phyloP scores from a whole-genome alignment of 768 basidiomycete species.

The Boletus barrowsii region DNA sequence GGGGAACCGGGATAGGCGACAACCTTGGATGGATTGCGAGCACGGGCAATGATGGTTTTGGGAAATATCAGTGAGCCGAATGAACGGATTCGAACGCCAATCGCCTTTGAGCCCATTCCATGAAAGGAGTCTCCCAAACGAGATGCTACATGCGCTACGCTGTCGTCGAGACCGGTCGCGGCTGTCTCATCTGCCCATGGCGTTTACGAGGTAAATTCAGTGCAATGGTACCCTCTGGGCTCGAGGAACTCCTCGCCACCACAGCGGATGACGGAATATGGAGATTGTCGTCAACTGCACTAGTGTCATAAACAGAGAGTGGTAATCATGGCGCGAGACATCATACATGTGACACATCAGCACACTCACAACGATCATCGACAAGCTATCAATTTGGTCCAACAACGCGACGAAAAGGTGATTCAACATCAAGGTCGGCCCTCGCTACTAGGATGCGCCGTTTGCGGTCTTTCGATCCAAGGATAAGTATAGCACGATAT shows the following conservation, averaged over 20 bases:
- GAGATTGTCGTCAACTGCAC: conserved; percentile 36
- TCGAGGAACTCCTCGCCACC: conserved; percentile 68
- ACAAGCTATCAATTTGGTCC: no score
- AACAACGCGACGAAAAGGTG: no score
- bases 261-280: conserved; percentile 93
- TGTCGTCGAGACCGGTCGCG: conserved; percentile 62
- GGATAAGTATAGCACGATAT: no score
- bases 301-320: background rate
- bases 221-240: no score
- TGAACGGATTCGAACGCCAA: background rate
- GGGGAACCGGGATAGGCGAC: conserved; percentile 48
- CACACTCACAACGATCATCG: no score
- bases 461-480: no score
- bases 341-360: no score
- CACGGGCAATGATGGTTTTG: conserved; percentile 88
- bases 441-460: no score
- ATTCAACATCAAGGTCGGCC: no score
- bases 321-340: no score
- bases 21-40: conserved; percentile 81
- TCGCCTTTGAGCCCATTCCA: background rate
- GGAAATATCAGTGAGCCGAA: conserved; percentile 57
- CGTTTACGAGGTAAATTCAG: no score
- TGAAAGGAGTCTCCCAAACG: conserved; percentile 17
- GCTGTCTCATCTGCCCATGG: no score
- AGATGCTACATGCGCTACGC: conserved; percentile 7